A percentile compares a stretch with the other conserved stretches of the same genome.
phyloP scores from a whole-genome alignment of 768 basidiomycete species.

The Suillus plorans region DNA sequence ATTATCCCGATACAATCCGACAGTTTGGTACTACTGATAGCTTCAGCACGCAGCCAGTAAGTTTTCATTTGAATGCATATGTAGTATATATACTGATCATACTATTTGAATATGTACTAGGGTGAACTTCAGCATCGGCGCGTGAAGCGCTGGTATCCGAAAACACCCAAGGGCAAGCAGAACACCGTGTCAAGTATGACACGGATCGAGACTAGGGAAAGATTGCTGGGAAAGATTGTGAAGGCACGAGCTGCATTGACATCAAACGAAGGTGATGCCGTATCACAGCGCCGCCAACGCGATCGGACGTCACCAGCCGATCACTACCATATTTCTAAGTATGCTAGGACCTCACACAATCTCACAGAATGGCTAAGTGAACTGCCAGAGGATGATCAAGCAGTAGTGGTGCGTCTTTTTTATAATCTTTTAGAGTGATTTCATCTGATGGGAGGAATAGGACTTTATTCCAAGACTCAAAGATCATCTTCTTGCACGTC shows the following conservation, averaged over 20 bases:
- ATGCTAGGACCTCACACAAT: background rate
- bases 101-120: slow-evolving; percentile 16
- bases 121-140: slow-evolving; percentile 37
- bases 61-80: background rate
- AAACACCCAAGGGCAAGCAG: slow-evolving; percentile 32
- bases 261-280: slow-evolving; percentile 1
- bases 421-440: background rate
- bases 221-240: slow-evolving; percentile 17
- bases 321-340: slow-evolving; percentile 25
- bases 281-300: slow-evolving; percentile 16
- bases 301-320: slow-evolving; percentile 17
- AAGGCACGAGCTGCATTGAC: background rate
- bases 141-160: slow-evolving; percentile 35
- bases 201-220: slow-evolving; percentile 13
- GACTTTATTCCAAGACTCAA: slow-evolving; percentile 26
- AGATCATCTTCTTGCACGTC: slow-evolving; percentile 10
- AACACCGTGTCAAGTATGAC: slow-evolving; percentile 28
- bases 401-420: slow-evolving; percentile 13
- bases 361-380: slow-evolving; percentile 15
- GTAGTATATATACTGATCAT: background rate
- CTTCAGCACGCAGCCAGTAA: slow-evolving; percentile 33
- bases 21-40: slow-evolving; percentile 33
- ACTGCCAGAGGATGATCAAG: slow-evolving; percentile 23
- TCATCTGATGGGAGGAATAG: slow-evolving; percentile 30
- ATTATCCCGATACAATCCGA: slow-evolving; percentile 9